These are phyloP conservation scores for Gossypium herbaceum DNA, from an alignment of 345 rosid species.

Conservation along the genomic window DNA sequence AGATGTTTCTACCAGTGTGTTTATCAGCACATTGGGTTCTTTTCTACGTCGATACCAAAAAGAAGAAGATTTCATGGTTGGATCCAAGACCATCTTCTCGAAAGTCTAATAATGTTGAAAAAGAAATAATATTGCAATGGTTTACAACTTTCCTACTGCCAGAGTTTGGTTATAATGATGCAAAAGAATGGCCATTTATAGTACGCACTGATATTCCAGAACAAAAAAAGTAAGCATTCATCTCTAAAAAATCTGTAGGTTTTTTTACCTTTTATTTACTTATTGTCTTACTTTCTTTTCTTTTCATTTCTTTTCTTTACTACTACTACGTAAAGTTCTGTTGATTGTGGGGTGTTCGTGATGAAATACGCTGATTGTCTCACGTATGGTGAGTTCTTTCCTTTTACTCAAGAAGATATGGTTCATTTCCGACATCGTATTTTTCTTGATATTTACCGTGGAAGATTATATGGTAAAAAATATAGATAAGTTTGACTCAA, in stretches of 20 bases:
- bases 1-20: not conserved
- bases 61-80: not conserved
- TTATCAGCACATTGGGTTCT: not conserved
- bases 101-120: too few species aligned
- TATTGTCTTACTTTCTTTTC: not conserved
- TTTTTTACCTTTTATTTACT: not conserved
- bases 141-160: too few species aligned
- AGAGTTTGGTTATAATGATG: not conserved
- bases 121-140: too few species aligned
- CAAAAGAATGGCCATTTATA: not conserved
- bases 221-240: not conserved
- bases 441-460: not conserved
- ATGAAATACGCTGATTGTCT: not conserved
- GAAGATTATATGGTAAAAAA: not conserved
- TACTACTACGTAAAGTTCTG: not conserved
- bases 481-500: not conserved
- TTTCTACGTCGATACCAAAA: not conserved
- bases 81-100: not conserved
- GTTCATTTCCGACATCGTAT: not conserved
- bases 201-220: not conserved
- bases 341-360: not conserved
- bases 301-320: too few species aligned
- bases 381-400: not conserved
- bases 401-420: not conserved
- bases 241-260: not conserved